Percentiles rank a stretch among this genome's conserved stretches.
Conservation (phyloP, 169 alveolate species). For the Cryptosporidium baileyi region DNA sequence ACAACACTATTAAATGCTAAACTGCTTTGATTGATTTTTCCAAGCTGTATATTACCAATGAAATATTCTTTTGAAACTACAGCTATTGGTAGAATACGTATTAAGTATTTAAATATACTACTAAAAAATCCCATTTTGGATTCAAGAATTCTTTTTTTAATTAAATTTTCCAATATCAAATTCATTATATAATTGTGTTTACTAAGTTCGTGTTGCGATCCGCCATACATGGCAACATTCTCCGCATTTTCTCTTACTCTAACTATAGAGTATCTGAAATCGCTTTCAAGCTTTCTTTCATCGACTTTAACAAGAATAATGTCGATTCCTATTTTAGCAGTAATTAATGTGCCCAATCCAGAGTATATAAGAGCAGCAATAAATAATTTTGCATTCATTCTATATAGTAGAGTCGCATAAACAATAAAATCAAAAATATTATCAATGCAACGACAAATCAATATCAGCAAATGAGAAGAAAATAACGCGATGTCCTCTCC, state of each 20-base stretch:
- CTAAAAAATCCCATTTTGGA: slow-evolving; percentile 61
- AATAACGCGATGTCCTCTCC: slow-evolving; percentile 62
- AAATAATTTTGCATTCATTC: slow-evolving; percentile 32
- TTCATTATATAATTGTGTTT: slow-evolving; percentile 4
- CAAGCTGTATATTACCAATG: slow-evolving; percentile 47
- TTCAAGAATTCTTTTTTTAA: slow-evolving; percentile 3
- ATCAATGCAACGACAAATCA: slow-evolving; percentile 49
- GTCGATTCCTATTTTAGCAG: slow-evolving; percentile 35
- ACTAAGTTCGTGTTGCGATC: slow-evolving; percentile 28
- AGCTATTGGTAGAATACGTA: slow-evolving; percentile 54
- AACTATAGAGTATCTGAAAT: slow-evolving; percentile 69
- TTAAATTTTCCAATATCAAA: background rate
- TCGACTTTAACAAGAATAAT: slow-evolving; percentile 28
- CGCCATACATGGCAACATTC: slow-evolving; percentile 72
- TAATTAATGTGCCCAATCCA: slow-evolving; percentile 26
- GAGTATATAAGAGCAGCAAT: slow-evolving; percentile 47
- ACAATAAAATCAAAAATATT: slow-evolving; percentile 66
- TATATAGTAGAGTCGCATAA: slow-evolving; percentile 13
- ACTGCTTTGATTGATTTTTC: slow-evolving; percentile 54
- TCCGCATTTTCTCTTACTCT: slow-evolving; percentile 72
- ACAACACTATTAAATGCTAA: slow-evolving; percentile 61
- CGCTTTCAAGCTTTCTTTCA: slow-evolving; percentile 59
- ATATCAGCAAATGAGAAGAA: slow-evolving; percentile 21
- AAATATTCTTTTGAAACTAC: slow-evolving; percentile 60
- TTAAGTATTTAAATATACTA: slow-evolving; percentile 29